These are phyloP conservation scores for Neoascochyta sp. DNA, from an alignment of 2,329 filamentous ascomycete genomes.

Conservation along the genomic window DNA sequence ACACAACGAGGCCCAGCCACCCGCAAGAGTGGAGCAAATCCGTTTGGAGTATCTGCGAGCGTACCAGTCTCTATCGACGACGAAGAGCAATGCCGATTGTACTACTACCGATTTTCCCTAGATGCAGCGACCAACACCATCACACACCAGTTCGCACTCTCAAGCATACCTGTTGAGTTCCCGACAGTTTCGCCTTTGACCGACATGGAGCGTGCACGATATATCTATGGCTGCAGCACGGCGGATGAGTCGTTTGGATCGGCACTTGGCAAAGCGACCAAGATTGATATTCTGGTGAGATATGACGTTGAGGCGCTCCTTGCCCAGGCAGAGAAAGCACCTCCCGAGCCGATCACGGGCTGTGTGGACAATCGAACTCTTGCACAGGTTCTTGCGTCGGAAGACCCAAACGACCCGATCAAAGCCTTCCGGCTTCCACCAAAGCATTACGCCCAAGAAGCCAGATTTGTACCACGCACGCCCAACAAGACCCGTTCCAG, in stretches of 20 bases:
- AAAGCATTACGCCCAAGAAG: conserved; percentile 64
- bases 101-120: conserved; percentile 63
- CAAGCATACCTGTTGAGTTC: conserved; percentile 65
- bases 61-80: conserved; percentile 42
- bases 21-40: conserved; percentile 4
- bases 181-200: conserved; percentile 55
- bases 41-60: conserved; percentile 9
- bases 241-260: conserved; percentile 55
- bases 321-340: conserved; percentile 46
- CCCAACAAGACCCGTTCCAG: conserved; percentile 6
- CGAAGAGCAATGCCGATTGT: conserved; percentile 64
- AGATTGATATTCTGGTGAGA: conserved; percentile 64
- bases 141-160: conserved; percentile 61
- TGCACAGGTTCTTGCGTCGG: conserved; percentile 48
- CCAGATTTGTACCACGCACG: conserved; percentile 56
- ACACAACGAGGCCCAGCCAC: not conserved
- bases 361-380: conserved; percentile 60
- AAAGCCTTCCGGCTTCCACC: conserved; percentile 59
- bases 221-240: conserved; percentile 65
- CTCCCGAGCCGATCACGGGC: conserved; percentile 52
- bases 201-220: conserved; percentile 57
- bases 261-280: conserved; percentile 61
- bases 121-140: conserved; percentile 41
- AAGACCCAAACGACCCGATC: conserved; percentile 52
- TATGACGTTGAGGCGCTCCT: conserved; percentile 57